A percentile compares a stretch with the other conserved stretches of the same genome.
Evolutionary conservation across 2,329 filamentous ascomycete species (phyloP).

Genomic region (Fonsecaea nubica): DNA sequence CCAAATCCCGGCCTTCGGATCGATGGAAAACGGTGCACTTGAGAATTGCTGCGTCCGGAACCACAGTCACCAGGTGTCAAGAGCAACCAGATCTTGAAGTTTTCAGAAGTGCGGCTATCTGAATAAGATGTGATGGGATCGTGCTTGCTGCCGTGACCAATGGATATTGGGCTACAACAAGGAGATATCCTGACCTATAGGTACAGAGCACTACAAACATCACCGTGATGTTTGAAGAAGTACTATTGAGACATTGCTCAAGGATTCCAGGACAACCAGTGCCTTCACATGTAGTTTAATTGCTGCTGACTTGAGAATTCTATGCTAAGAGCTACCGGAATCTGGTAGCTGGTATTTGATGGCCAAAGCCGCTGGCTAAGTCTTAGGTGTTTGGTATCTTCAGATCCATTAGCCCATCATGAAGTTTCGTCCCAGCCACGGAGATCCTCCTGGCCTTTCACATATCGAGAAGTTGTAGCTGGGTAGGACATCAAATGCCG

Average conservation of each 20-base stretch:
- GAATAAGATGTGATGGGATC: not conserved
- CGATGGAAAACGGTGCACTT: not conserved
- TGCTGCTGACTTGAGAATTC: not conserved
- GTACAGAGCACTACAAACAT: not conserved
- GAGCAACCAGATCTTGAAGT: not conserved
- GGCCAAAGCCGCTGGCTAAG: not conserved
- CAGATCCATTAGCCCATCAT: not conserved
- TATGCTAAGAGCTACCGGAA: not conserved
- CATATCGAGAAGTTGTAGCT: not conserved
- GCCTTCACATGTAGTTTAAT: not conserved
- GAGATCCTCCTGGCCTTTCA: not conserved
- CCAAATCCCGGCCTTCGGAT: not conserved
- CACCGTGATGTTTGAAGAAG: not conserved
- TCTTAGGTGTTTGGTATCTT: not conserved
- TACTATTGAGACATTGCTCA: not conserved
- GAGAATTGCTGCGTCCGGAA: not conserved
- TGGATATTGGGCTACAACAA: not conserved
- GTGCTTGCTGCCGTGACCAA: not conserved
- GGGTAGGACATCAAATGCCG: not conserved
- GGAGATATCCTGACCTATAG: not conserved
- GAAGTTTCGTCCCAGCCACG: not conserved
- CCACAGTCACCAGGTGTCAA: not conserved
- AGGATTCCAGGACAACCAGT: not conserved
- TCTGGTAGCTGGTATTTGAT: slow-evolving; percentile 12
- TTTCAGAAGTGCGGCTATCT: not conserved